These are phyloP conservation scores for Posidonia australis DNA, from an alignment of 106 monocot species.

Conservation along the genomic window DNA sequence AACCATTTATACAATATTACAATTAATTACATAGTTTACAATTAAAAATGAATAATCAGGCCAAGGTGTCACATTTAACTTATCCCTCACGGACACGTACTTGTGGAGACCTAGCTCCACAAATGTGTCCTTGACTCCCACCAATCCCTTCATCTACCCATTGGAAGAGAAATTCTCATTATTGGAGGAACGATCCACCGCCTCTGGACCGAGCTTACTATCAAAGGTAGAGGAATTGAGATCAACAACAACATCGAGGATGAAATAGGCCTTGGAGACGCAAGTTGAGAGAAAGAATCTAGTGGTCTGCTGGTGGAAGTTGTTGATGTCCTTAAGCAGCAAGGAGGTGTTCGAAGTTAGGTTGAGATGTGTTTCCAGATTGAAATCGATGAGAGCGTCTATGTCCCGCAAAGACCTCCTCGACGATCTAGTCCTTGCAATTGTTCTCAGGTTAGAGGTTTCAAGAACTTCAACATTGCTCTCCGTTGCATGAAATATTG, in stretches of 20 bases:
- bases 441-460: too few species aligned
- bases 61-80: too few species aligned
- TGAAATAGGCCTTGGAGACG: slow-evolving; percentile 84
- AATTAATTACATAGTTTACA: too few species aligned
- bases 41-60: too few species aligned
- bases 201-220: too few species aligned
- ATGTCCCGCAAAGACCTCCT: slow-evolving; percentile 54
- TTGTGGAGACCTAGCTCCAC: slow-evolving; percentile 73
- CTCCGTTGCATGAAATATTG: too few species aligned
- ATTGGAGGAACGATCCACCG: slow-evolving; percentile 8
- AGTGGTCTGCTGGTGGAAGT: slow-evolving; percentile 47
- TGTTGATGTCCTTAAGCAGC: slow-evolving; percentile 77
- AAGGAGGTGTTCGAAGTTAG: slow-evolving; percentile 38
- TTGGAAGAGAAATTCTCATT: slow-evolving; percentile 10
- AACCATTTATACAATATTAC: too few species aligned
- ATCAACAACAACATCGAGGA: slow-evolving; percentile 89
- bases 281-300: slow-evolving; percentile 71
- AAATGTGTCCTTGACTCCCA: slow-evolving; percentile 28
- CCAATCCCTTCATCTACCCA: too few species aligned
- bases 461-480: too few species aligned
- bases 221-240: slow-evolving; percentile 64
- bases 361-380: not conserved
- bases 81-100: slow-evolving; percentile 61
- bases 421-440: slow-evolving; percentile 46
- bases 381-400: slow-evolving; percentile 14